Percentiles rank a stretch among this genome's conserved stretches.
Conservation (phyloP, 495 filamentous ascomycete genomes). For the Chaetomium cochliodes region DNA sequence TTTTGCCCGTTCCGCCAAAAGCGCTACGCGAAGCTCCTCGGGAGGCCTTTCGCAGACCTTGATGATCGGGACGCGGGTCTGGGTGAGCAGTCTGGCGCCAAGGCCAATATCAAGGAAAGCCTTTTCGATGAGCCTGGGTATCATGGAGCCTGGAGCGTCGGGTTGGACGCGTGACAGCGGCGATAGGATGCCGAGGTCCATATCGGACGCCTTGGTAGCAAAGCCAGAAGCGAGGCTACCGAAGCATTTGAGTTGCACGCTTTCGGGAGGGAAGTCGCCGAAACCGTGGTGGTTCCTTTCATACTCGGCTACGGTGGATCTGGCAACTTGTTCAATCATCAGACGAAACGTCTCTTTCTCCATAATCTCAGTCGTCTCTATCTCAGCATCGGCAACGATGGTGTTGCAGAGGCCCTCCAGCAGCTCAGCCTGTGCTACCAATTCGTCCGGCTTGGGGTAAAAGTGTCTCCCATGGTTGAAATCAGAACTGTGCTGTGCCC, state of each 20-base stretch:
- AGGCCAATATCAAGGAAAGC: conserved; percentile 65
- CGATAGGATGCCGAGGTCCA: conserved; percentile 70
- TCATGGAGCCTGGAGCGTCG: conserved; percentile 51
- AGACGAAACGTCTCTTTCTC: conserved; percentile 63
- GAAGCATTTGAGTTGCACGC: conserved; percentile 63
- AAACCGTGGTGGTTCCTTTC: conserved; percentile 42
- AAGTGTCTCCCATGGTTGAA: conserved; percentile 24
- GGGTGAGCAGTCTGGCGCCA: conserved; percentile 66
- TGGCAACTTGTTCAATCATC: conserved; percentile 56
- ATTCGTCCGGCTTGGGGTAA: conserved; percentile 34
- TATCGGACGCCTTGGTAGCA: conserved; percentile 68
- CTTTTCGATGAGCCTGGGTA: conserved; percentile 65
- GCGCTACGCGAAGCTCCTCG: conserved; percentile 46
- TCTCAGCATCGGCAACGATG: conserved; percentile 47
- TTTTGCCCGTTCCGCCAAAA: conserved; percentile 57
- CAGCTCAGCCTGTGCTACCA: conserved; percentile 44
- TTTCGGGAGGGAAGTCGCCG: conserved; percentile 44
- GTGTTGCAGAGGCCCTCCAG: conserved; percentile 47
- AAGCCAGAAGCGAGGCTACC: conserved; percentile 73
- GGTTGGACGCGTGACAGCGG: conserved; percentile 50
- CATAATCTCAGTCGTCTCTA: conserved; percentile 51
- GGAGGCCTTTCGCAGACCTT: conserved; percentile 72
- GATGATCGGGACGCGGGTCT: conserved; percentile 77
- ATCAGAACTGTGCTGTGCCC: conserved; percentile 17
- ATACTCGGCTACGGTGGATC: conserved; percentile 50